A percentile compares a stretch with the other conserved stretches of the same genome.
These are phyloP conservation scores for Flaveria trinervia DNA, from an alignment of 129 eudicot genomes.

Conservation along the genomic window DNA sequence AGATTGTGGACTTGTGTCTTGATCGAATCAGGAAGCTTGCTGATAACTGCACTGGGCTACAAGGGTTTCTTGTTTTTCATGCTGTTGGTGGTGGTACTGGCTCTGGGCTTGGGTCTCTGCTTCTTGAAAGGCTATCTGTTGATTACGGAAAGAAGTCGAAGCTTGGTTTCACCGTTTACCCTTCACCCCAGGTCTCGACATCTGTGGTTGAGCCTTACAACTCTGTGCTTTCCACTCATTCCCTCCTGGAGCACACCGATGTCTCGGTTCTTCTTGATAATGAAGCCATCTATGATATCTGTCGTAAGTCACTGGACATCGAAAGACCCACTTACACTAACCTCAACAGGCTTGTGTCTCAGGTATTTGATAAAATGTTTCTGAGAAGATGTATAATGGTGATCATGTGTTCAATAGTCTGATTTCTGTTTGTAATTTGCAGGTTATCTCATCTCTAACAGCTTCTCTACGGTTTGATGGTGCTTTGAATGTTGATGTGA, in stretches of 20 bases:
- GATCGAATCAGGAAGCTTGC: constrained; percentile 82
- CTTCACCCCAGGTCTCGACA: constrained; percentile 82
- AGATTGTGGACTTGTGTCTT: constrained; percentile 76
- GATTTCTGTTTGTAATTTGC: constrained; percentile 9
- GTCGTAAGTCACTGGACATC: constrained; percentile 76
- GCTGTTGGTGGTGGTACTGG: constrained; percentile 93
- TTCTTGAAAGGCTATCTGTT: constrained; percentile 76
- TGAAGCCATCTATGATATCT: constrained; percentile 82
- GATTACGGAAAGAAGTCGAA: constrained; percentile 81
- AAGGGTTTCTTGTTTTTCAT: constrained; percentile 76
- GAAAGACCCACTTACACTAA: constrained; percentile 84
- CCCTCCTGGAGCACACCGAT: constrained; percentile 80
- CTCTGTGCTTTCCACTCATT: constrained; percentile 80
- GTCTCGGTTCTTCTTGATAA: constrained; percentile 78
- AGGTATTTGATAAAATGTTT: constrained; percentile 44
- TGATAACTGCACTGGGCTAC: constrained; percentile 80
- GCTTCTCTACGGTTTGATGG: constrained; percentile 86
- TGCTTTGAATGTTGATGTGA: constrained; percentile 79
- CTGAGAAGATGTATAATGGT: background rate
- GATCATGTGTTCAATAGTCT: background rate
- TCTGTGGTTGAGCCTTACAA: constrained; percentile 89
- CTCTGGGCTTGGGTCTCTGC: constrained; percentile 75
- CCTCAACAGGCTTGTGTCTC: constrained; percentile 78
- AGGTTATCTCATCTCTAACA: constrained; percentile 76
- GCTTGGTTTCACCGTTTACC: constrained; percentile 81